Conservation (phyloP, 805 yeast genomes). For the Suhomyces vadensis region DNA sequence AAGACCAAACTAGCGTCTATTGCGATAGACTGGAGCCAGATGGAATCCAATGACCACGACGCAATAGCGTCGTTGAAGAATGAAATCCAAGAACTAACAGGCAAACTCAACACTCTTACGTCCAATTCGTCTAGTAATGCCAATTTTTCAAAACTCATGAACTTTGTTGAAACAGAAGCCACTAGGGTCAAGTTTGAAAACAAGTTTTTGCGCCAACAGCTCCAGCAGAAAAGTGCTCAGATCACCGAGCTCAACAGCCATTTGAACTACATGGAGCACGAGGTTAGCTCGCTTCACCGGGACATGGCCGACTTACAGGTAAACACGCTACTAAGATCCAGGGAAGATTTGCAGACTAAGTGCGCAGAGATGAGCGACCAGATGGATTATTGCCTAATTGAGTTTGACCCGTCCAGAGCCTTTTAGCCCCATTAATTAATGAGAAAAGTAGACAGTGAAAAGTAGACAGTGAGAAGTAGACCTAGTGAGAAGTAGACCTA, state of each 20-base stretch:
- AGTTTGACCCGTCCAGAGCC: not conserved
- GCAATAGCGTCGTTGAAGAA: constrained; percentile 30
- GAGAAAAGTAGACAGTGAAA: too few relatives aligned
- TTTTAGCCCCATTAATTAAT: too few relatives aligned
- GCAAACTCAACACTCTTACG: constrained; percentile 19
- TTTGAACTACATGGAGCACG: constrained; percentile 23
- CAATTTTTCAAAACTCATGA: constrained; percentile 25
- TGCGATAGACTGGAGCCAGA: constrained; percentile 35
- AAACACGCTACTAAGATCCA: constrained; percentile 4
- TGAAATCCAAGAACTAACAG: constrained; percentile 34
- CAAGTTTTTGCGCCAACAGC: constrained; percentile 27
- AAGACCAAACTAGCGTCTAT: constrained; percentile 27
- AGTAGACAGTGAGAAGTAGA: too few relatives aligned
- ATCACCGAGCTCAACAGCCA: constrained; percentile 26
- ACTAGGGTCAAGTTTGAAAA: constrained; percentile 35
- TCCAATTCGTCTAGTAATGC: constrained; percentile 1
- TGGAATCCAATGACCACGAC: constrained; percentile 25
- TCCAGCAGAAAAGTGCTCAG: constrained; percentile 19
- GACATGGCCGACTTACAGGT: not conserved
- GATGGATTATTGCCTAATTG: constrained; percentile 8
- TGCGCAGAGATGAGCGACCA: constrained; percentile 11
- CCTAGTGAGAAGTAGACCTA: too few relatives aligned
- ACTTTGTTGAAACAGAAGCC: constrained; percentile 34
- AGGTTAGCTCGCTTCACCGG: constrained; percentile 11
- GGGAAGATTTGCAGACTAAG: constrained; percentile 5